Percentiles rank a stretch among this genome's conserved stretches.
phyloP scores from a whole-genome alignment of 2,329 filamentous ascomycete genomes.

The Cordyceps cateniannulata region DNA sequence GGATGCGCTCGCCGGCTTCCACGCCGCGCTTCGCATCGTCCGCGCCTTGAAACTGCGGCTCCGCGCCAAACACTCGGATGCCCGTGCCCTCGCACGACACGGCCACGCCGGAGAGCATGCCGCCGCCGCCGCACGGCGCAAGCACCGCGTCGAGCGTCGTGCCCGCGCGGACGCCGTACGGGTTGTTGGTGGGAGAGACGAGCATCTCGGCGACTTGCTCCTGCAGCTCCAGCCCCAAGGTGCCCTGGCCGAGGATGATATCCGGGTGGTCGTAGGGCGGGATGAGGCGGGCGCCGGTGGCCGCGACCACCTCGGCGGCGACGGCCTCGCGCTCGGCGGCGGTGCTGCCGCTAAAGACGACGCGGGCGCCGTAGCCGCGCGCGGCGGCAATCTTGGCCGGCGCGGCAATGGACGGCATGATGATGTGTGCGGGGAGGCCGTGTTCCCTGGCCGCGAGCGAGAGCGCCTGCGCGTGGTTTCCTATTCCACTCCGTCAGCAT shows the following conservation, averaged over 20 bases:
- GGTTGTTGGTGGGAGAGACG: conserved; percentile 16
- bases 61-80: conserved; percentile 76
- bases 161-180: conserved; percentile 18
- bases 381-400: conserved; percentile 86
- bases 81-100: conserved; percentile 66
- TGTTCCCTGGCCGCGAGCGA: conserved; percentile 73
- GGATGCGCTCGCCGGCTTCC: conserved; percentile 55
- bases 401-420: conserved; percentile 84
- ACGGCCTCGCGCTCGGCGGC: conserved; percentile 74
- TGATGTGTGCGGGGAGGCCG: conserved; percentile 72
- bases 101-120: conserved; percentile 78
- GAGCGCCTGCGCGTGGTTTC: conserved; percentile 92
- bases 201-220: conserved; percentile 59
- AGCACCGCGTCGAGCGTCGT: conserved; percentile 62
- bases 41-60: conserved; percentile 74
- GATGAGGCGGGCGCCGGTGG: conserved; percentile 72
- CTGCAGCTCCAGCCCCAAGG: conserved; percentile 74
- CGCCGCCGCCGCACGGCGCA: conserved; percentile 80
- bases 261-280: conserved; percentile 91
- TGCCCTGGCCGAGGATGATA: conserved; percentile 92
- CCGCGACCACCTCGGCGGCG: conserved; percentile 58
- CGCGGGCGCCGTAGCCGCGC: conserved; percentile 64
- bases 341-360: conserved; percentile 79
- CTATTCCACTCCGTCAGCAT: conserved; percentile 35
- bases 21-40: conserved; percentile 76